Percentiles rank a stretch among this genome's conserved stretches.
Evolutionary conservation across 23 red algal species (phyloP).

Genomic region (Chondrus crispus): DNA sequence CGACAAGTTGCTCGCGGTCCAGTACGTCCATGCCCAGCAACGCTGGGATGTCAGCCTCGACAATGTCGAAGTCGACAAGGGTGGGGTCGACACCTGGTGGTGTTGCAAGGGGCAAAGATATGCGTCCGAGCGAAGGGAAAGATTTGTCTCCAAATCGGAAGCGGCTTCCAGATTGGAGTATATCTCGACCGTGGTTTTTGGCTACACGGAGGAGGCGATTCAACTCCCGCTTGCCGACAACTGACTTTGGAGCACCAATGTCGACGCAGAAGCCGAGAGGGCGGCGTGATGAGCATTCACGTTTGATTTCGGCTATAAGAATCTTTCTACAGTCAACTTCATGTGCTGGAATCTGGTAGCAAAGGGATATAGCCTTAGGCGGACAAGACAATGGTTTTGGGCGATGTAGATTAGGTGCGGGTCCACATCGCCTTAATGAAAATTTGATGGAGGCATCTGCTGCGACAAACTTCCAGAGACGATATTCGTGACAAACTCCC

Average conservation of each 20-base stretch:
- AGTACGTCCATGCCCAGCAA: background rate
- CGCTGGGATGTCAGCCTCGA: constrained; percentile 16
- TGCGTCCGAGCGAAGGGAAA: background rate
- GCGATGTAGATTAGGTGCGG: background rate
- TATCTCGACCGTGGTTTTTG: background rate
- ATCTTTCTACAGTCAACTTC: background rate
- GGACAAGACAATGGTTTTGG: background rate
- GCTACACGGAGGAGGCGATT: background rate
- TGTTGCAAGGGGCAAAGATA: background rate
- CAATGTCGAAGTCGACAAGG: background rate
- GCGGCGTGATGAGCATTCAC: too few relatives aligned
- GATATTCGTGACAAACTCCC: too few relatives aligned
- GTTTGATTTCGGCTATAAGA: background rate
- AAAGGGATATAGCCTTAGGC: background rate
- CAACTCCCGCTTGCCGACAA: background rate
- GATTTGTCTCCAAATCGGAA: background rate
- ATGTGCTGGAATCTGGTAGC: background rate
- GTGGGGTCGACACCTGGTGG: background rate
- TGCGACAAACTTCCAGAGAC: too few relatives aligned
- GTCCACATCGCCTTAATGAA: background rate
- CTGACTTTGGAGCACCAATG: background rate
- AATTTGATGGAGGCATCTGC: too few relatives aligned
- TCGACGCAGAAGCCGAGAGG: background rate
- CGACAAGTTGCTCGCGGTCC: background rate
- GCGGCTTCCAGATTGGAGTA: background rate